These are phyloP conservation scores for Neurospora sp. DNA, from an alignment of 2,329 filamentous ascomycete genomes.

Conservation along the genomic window DNA sequence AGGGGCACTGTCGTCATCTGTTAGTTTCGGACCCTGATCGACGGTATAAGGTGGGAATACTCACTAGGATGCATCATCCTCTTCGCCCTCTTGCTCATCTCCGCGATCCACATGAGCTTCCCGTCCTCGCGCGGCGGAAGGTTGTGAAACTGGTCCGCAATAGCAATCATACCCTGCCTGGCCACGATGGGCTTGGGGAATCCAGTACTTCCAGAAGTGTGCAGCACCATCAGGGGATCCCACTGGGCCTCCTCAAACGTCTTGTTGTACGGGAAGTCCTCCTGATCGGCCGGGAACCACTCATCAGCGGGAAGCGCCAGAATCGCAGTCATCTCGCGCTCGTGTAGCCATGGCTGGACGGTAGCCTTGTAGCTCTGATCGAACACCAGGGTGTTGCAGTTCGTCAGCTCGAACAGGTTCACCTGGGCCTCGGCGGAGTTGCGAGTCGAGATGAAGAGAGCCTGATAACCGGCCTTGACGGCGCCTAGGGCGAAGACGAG, in stretches of 20 bases:
- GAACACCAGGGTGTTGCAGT: constrained; percentile 30
- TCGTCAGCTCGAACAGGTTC: constrained; percentile 32
- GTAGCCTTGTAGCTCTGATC: constrained; percentile 20
- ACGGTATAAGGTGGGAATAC: not conserved
- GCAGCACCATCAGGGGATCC: constrained; percentile 31
- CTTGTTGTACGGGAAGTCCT: constrained; percentile 29
- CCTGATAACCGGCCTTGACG: constrained; percentile 26
- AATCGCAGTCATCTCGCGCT: constrained; percentile 28
- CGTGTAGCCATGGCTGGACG: constrained; percentile 28
- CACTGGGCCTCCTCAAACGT: constrained; percentile 31
- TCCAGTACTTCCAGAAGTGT: constrained; percentile 37
- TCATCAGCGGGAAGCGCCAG: constrained; percentile 22
- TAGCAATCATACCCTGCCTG: constrained; percentile 27
- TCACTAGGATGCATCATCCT: constrained; percentile 15
- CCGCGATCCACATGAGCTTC: constrained; percentile 6
- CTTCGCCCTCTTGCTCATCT: constrained; percentile 10
- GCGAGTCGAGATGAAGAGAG: constrained; percentile 34
- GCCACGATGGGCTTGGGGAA: constrained; percentile 35
- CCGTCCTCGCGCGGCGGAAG: constrained; percentile 12
- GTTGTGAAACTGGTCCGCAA: constrained; percentile 23
- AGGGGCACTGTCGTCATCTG: constrained; percentile 23
- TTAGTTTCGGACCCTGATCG: not conserved
- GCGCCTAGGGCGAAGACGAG: constrained; percentile 16
- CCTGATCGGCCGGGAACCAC: constrained; percentile 27
- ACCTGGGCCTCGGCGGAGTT: constrained; percentile 35